A percentile compares a stretch with the other conserved stretches of the same genome.
These are phyloP conservation scores for Colletotrichum sojae DNA, from an alignment of 2,329 filamentous ascomycete genomes.

Conservation along the genomic window DNA sequence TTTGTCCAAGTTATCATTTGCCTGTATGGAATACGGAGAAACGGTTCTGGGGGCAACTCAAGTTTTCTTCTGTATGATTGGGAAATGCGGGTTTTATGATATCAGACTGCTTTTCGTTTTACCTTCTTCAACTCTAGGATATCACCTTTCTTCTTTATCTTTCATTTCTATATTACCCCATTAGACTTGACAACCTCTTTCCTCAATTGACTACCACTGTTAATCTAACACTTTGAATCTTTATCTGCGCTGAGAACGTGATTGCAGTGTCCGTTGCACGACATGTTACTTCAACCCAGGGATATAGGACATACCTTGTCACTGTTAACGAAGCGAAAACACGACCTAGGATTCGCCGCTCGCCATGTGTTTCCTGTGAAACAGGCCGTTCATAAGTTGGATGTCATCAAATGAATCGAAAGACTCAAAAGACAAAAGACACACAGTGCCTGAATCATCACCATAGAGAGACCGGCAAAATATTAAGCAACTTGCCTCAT, in stretches of 20 bases:
- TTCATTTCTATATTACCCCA: slow-evolving; percentile 20
- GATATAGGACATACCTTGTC: no score
- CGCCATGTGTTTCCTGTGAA: no score
- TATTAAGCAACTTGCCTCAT: neutral
- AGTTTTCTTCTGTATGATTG: slow-evolving; percentile 10
- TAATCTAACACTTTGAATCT: neutral
- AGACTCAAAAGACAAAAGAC: no score
- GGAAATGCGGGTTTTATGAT: slow-evolving; percentile 15
- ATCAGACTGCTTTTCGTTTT: slow-evolving; percentile 21
- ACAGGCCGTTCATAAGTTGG: no score
- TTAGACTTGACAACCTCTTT: slow-evolving; percentile 1
- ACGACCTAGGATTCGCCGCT: no score
- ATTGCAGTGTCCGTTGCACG: no score
- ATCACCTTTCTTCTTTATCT: neutral
- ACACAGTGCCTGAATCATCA: no score
- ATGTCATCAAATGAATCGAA: no score
- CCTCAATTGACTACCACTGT: neutral
- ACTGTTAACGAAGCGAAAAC: no score
- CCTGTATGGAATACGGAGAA: slow-evolving; percentile 20
- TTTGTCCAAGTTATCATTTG: neutral
- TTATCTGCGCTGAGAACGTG: no score
- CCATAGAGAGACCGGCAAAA: neutral
- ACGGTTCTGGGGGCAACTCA: slow-evolving; percentile 1
- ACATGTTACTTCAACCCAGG: no score
- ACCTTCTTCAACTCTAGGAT: neutral